Evolutionary conservation across 2,329 filamentous ascomycete species (phyloP), one percentile per base, ranked within the genome.

Genomic region (Moelleriella libera): DNA sequence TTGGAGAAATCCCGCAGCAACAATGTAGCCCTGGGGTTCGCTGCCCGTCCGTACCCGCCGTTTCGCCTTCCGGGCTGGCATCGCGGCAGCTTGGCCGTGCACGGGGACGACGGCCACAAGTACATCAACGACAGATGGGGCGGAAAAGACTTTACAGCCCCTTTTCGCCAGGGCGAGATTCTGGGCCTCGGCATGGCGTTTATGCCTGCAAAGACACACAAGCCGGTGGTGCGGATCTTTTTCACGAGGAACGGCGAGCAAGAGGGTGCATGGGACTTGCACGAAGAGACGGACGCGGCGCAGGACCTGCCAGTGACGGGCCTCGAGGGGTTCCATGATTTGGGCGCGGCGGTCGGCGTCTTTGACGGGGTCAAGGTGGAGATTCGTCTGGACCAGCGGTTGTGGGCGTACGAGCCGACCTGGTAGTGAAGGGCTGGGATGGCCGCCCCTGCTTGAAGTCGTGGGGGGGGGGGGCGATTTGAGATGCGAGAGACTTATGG

Each of bases 11-110:
- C 69, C 28, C 54, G 55, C 4, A 71, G 74, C 49, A 63, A 72
- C 46, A 66, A 64, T 40, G 66, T 89, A 1, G 83, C 80, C 0
- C 59, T 90, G 8, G 86, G 86, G 8, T 88, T 80, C 60, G 67
- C 75, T 0, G 85, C 84, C 1, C 75, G 83, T 44, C 86, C 86
- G 6, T 90, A 88, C 58, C 86, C 86, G 6, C 71, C 74, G 0
- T 90, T 87, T 68, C 75, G 86, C 6, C 73, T 89, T 50, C 86
- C 86, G 0, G 86, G 86, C 2, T 90, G 85, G 86, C 83, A 92
- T 59, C 75, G 85, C 34, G 85, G 76, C 14, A 83, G 78, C 52
- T 58, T 89, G 11, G 86, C 72, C 1, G 78, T 90, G n/a, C 86
- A 90, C 60, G 80, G 82, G 44, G 86, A 90, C 60, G 86, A 90